Conservation (phyloP, 2,329 filamentous ascomycete genomes). For the Fusarium virguliforme region DNA sequence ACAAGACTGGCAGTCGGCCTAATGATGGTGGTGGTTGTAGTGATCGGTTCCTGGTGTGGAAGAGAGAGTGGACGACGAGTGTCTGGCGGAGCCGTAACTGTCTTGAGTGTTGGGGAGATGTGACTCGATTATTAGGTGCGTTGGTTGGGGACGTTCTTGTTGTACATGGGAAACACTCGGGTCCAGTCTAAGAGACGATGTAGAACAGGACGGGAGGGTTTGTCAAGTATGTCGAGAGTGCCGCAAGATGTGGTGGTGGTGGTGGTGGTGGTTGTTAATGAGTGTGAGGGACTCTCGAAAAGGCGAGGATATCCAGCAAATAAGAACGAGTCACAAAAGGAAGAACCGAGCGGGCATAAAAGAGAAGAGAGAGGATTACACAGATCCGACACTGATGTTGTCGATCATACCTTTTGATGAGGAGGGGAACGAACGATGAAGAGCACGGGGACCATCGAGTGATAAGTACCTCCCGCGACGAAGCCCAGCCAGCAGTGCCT, state of each 20-base stretch:
- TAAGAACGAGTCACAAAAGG: slow-evolving; percentile 63
- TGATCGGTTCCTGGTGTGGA: slow-evolving; percentile 47
- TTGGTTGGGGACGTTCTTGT: slow-evolving; percentile 50
- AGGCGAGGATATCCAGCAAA: slow-evolving; percentile 61
- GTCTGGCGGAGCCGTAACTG: slow-evolving; percentile 53
- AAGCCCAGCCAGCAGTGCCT: slow-evolving; percentile 54
- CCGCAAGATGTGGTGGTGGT: slow-evolving; percentile 28
- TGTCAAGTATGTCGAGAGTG: slow-evolving; percentile 46
- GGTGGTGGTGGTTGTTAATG: slow-evolving; percentile 44
- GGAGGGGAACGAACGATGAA: slow-evolving; percentile 55
- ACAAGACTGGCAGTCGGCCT: slow-evolving; percentile 43
- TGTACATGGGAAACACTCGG: slow-evolving; percentile 53
- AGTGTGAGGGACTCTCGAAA: slow-evolving; percentile 62
- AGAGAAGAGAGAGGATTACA: slow-evolving; percentile 63
- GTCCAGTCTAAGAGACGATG: slow-evolving; percentile 32
- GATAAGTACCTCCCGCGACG: slow-evolving; percentile 64
- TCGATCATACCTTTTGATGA: slow-evolving; percentile 64
- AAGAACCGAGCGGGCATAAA: slow-evolving; percentile 67
- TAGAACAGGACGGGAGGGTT: slow-evolving; percentile 38
- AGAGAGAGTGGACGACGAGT: slow-evolving; percentile 64
- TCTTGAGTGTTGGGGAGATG: slow-evolving; percentile 43
- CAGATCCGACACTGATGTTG: slow-evolving; percentile 65
- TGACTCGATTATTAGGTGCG: slow-evolving; percentile 52
- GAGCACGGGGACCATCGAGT: slow-evolving; percentile 62
- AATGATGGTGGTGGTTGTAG: slow-evolving; percentile 45